Base-by-base conservation (phyloP, 805 yeast genomes). In the Lipomyces sp. region DNA sequence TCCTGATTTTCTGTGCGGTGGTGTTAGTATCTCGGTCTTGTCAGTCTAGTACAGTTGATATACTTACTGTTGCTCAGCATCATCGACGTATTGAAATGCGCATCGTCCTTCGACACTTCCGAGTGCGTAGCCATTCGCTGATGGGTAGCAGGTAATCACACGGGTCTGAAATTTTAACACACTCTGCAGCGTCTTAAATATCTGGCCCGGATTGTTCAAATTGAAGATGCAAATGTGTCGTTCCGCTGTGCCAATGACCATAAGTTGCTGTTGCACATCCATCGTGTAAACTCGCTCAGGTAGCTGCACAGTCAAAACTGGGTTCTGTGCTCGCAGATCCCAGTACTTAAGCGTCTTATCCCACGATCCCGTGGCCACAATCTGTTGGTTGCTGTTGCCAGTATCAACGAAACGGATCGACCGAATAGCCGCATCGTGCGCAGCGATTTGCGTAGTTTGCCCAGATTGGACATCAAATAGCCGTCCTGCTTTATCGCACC, bases 21-120 rank as follows among this genome's bases (percentile, higher is more conserved):
- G 41, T 28, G 11, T 35, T 31, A 19, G 16, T 5, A 11, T 6
- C 13, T 22, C 4, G 6, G 10, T 26, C 10, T 26, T 10, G 10
- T 26, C 10, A 7, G 10, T 19, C n/a, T 26, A 37, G 23, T 24
- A 28, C n/a, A 21, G 19, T n/a, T n/a, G n/a, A 21, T 4, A 35
- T 11, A 47, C 59, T 3, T 52, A 55, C 59, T 42, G 47, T 35
- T 55, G 95, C 61, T 84, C 88, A 45, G 75, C 75, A 22, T 87
- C 96, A 62, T 86, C 95, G 47, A 91, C 81, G 66, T 90, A 93
- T 66, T 88, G 95, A 61, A 93, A 82, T 13, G 95, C 95, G 70
- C 98, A 88, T 59, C 98, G 78, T 31, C 98, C 98, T 70, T 93
- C 98, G 41, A 91, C 80, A 5, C 95, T 84, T 3, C 96, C 98